Conservation (phyloP, 2,329 filamentous ascomycete species). For the Phyllosticta citrichinensis region DNA sequence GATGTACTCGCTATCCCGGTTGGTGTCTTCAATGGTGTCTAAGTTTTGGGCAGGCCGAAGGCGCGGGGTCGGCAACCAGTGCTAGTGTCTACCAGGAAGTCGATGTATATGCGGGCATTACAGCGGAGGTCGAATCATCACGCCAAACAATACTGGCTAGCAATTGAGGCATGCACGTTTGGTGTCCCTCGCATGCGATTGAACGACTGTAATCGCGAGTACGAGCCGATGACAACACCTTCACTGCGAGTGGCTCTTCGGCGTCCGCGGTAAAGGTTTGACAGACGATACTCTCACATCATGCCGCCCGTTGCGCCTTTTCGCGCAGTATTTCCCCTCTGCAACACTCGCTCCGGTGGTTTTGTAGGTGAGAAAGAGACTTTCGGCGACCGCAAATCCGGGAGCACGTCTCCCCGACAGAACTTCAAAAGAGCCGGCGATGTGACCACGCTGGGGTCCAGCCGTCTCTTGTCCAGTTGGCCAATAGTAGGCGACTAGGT, state of each 20-base stretch:
- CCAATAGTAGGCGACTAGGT: background rate
- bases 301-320: background rate
- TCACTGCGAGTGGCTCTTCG: background rate
- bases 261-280: background rate
- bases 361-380: background rate
- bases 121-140: background rate
- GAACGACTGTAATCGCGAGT: background rate
- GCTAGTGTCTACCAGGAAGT: background rate
- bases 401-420: background rate
- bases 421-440: background rate
- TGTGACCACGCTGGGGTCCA: background rate
- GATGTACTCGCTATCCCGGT: background rate
- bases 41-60: background rate
- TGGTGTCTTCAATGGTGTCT: background rate
- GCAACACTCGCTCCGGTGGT: background rate
- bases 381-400: background rate
- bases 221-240: background rate
- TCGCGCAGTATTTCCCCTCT: background rate
- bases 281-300: background rate
- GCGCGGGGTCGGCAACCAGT: background rate
- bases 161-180: background rate
- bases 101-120: background rate
- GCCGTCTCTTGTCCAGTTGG: background rate
- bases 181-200: background rate
- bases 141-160: background rate